Percentiles rank a stretch among this genome's conserved stretches.
These are phyloP conservation scores for Debaryomyces nepalensis DNA, from an alignment of 1,139 yeast genomes.

Conservation along the genomic window DNA sequence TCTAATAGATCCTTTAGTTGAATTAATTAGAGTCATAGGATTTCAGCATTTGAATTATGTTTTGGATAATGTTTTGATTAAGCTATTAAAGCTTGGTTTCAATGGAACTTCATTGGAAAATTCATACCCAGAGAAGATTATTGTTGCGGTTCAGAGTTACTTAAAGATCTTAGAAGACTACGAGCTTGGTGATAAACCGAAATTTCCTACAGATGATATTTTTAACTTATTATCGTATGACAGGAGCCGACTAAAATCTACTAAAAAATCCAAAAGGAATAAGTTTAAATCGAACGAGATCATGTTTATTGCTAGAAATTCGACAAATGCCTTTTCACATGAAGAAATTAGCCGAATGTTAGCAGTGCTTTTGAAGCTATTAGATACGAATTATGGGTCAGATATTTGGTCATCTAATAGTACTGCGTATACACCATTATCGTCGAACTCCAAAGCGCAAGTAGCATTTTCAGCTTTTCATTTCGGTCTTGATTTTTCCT, in stretches of 20 bases:
- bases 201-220: slow-evolving; percentile 72
- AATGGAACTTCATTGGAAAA: slow-evolving; percentile 63
- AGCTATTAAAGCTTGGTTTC: slow-evolving; percentile 58
- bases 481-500: slow-evolving; percentile 53
- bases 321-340: slow-evolving; percentile 60
- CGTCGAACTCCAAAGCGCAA: slow-evolving; percentile 23
- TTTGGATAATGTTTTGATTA: slow-evolving; percentile 75
- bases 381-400: slow-evolving; percentile 69
- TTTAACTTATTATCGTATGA: slow-evolving; percentile 24
- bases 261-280: slow-evolving; percentile 9
- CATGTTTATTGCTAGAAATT: slow-evolving; percentile 43
- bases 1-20: slow-evolving; percentile 68
- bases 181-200: slow-evolving; percentile 62
- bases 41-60: slow-evolving; percentile 78
- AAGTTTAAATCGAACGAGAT: slow-evolving; percentile 29
- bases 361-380: slow-evolving; percentile 56
- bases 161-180: slow-evolving; percentile 67
- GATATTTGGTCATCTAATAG: slow-evolving; percentile 30
- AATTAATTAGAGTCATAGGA: slow-evolving; percentile 75
- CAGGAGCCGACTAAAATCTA: background rate
- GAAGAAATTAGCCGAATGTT: slow-evolving; percentile 76
- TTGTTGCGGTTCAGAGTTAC: slow-evolving; percentile 73
- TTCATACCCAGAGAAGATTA: slow-evolving; percentile 69
- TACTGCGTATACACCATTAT: slow-evolving; percentile 20
- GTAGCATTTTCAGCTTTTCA: slow-evolving; percentile 52